Evolutionary conservation across 2,329 filamentous ascomycete genomes (phyloP).

Genomic region (Penicillium polonicum): DNA sequence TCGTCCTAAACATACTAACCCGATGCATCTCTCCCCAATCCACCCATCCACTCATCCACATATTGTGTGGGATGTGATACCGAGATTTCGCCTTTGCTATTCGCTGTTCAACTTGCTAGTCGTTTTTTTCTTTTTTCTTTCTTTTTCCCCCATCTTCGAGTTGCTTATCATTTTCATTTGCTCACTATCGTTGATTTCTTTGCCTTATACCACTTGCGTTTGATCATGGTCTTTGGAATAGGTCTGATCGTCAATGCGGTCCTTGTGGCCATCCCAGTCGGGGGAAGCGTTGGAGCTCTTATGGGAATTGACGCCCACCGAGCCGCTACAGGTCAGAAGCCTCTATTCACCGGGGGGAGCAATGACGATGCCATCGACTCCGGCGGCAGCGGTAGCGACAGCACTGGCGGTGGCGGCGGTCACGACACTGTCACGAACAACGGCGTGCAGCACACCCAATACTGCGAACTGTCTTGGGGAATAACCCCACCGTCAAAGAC

Average conservation of each 20-base stretch:
- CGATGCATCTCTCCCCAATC: not conserved
- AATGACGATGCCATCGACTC: slow-evolving; percentile 13
- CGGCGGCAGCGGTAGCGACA: slow-evolving; percentile 21
- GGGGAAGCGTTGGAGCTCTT: slow-evolving; percentile 51
- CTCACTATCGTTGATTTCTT: slow-evolving; percentile 11
- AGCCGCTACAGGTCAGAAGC: slow-evolving; percentile 43
- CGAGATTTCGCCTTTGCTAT: slow-evolving; percentile 4
- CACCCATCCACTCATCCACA: not conserved
- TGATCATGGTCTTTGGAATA: slow-evolving; percentile 26
- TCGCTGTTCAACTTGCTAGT: not conserved
- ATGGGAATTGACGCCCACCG: slow-evolving; percentile 51
- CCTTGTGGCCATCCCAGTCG: slow-evolving; percentile 53
- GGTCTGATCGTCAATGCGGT: slow-evolving; percentile 51
- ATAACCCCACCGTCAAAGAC: slow-evolving; percentile 47
- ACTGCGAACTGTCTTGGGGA: slow-evolving; percentile 49
- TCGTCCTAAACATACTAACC: slow-evolving; percentile 3
- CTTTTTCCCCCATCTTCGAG: not conserved
- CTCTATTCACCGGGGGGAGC: slow-evolving; percentile 44
- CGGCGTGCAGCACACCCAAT: slow-evolving; percentile 35
- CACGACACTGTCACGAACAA: slow-evolving; percentile 30
- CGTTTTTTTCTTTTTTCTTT: not conserved
- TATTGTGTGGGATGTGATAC: not conserved
- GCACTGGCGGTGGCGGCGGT: slow-evolving; percentile 10
- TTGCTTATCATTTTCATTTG: not conserved
- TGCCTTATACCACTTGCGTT: slow-evolving; percentile 5